Base-by-base conservation (phyloP, 306 rosid genomes). In the Elaeagnus macrophylla region DNA sequence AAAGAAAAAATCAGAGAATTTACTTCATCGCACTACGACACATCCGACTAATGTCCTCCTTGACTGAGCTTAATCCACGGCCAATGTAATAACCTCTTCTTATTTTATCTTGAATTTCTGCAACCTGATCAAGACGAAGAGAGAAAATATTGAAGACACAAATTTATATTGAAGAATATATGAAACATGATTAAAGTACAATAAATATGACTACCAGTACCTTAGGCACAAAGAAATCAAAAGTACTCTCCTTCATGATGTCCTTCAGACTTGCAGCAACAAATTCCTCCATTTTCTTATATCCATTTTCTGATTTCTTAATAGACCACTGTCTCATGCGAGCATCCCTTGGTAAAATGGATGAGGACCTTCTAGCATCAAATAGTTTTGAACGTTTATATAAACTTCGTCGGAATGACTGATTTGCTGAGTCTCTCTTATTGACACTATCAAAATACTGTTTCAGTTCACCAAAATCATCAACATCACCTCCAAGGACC, bases 1-100 rank as follows among this genome's bases (percentile, higher is more conserved):
- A 1, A 2, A 25, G 32, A 25, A 25, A 25, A 25, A 25, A 25
- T 2, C 4, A 25, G 32, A 25, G 32, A 25, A 51, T 88, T 64
- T 79, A 93, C 99, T 93, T 93, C 57, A 84, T 80, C 49, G 96
- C 99, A 71, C 87, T 95, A 59, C 95, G 88, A 65, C 99, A 93
- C 85, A 93, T 87, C 75, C 99, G 77, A 64, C 84, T 79, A 57
- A 93, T 87, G 71, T 93, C 99, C 19, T 81, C 95, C 79, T 88
- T 93, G 71, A 93, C 86, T 67, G 80, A 84, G 61, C 83, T 67
- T 74, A 93, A 76, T 45, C 99, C 99, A 45, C 77, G 99, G 48
- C 89, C 77, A 64, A 84, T 75, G 71, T 93, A 93, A 72, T 87
- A 78, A 52, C 96, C 96, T 51, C 51, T 82, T 75, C 62, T 88